Evolutionary conservation across 2,329 filamentous ascomycete species (phyloP), one percentile per base, ranked within the genome.

Genomic region (Pseudogymnoascus sp.): DNA sequence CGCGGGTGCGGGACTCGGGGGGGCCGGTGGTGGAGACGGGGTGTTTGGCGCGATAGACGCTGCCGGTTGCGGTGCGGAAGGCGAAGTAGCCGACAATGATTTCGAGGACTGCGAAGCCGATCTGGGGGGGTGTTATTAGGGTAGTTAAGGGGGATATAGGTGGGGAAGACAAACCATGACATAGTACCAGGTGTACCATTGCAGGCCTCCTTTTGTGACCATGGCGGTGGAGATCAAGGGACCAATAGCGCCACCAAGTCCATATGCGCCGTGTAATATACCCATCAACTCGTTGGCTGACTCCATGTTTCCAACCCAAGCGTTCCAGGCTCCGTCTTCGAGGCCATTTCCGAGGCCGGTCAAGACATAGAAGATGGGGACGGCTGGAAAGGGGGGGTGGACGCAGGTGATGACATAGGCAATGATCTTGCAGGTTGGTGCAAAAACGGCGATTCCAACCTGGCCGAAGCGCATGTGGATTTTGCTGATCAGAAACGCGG

Each of bases 381-480:
- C 74, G 0, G 84, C 83, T 0, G 86, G 82, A 67, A 86, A 91
- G 0, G 86, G 86, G 1, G 88, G 88, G 70, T 90, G 88, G 3
- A 86, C 73, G 4, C 82, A 79, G 61, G 89, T 79, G 28, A 87
- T 76, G 22, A 87, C 72, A 68, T 89, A 91, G 16, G 86, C 82
- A 22, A 85, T 66, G 7, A 90, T 69, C 67, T 89, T 87, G 65
- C 80, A 83, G 9, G 78, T 62, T 0, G 88, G 86, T 0, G 80
- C 85, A 4, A 90, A 71, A 58, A 89, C 69, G 9, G 88, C 87
- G 8, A 92, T 81, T 8, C 89, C 89, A 14, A 87, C 81, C 69
- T 90, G 88, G 36, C 90, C 89, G 58, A 85, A 93, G 72, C 88
- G 92, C 20, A 77, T 77, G 67, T 86, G 87, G 50, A 90, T 79